Evolutionary conservation across 164 flowering plant genomes (phyloP).

Genomic region (Houttuynia cordata): DNA sequence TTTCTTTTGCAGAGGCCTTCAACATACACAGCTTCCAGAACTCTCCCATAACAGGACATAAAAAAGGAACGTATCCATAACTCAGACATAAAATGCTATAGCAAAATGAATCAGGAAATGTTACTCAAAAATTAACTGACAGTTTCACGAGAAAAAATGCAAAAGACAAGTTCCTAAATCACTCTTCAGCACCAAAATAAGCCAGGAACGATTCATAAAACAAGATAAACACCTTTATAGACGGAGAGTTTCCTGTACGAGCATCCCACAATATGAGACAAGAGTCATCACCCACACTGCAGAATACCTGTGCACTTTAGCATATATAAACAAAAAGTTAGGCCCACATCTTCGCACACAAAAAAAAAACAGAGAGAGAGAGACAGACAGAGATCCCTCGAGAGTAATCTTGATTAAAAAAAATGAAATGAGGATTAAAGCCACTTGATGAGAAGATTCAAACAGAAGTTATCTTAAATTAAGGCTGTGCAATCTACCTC

Average conservation of each 20-base stretch:
- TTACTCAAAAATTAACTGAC: no score
- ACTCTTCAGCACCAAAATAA: background rate
- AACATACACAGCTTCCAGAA: no score
- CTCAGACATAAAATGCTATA: no score
- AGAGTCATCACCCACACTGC: conserved; percentile 98
- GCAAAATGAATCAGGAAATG: no score
- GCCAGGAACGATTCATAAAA: background rate
- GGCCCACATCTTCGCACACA: background rate
- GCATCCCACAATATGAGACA: conserved; percentile 98
- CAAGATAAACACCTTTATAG: conserved; percentile 40
- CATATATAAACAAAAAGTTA: conserved; percentile 12
- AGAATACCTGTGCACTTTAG: conserved; percentile 81
- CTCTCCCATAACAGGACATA: no score
- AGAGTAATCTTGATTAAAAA: no score
- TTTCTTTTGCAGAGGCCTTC: no score
- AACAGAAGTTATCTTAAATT: no score
- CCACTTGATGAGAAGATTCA: background rate
- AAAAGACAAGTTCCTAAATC: background rate
- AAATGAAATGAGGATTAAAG: no score
- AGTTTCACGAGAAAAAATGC: no score
- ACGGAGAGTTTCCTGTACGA: conserved; percentile 63
- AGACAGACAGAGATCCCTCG: background rate
- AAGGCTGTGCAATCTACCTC: conserved; percentile 39
- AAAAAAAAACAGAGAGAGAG: background rate
- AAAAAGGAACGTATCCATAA: no score